Evolutionary conservation across 2,329 filamentous ascomycete species (phyloP), one percentile per base, ranked within the genome.

Genomic region (Verticillium nonalfalfae): DNA sequence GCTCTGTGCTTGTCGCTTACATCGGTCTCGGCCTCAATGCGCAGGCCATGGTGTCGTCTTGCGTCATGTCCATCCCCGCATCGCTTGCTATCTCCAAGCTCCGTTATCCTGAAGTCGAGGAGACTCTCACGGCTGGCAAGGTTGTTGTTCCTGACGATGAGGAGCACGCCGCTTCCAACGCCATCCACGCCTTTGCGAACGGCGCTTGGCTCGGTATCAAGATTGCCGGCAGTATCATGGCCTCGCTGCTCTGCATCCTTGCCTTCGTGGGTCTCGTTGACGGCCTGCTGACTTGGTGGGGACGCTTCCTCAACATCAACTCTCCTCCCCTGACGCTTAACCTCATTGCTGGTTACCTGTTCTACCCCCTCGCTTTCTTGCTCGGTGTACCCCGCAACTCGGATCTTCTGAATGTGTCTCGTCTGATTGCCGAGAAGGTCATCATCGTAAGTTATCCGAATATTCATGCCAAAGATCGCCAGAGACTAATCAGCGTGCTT

Each of bases 31-130:
- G 93, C 50, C 81, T 97, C 60, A 95, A 93, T 73, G 81, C 90
- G 1, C 90, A 96, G 73, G 93, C 91, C 3, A 81, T 97, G 56
- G 89, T 97, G 34, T 96, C 91, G 2, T 93, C 90, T 7, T 97
- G 93, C 72, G 93, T 97, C 73, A 97, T 97, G 93, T 93, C 90
- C 68, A 97, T 97, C 66, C 93, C 93, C 0, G 93, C 93, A 1
- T 96, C 92, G 3, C 82, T 97, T 14, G 93, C 93, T 58, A 88
- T 95, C 64, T 94, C 90, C 65, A 97, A 97, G 78, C 82, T 97
- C 69, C 89, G 93, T 61, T 97, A 90, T 73, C 93, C 93, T 2
- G 93, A 97, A 77, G 89, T 86, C 3, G 91, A 96, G 74, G 90
- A 94, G 75, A 90, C 91, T 0, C 80, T 96, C 39, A 97, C 93